Percentiles rank a stretch among this genome's conserved stretches.
Evolutionary conservation across 2,329 filamentous ascomycete genomes (phyloP).

Genomic region (Stachybotrys echinatus): DNA sequence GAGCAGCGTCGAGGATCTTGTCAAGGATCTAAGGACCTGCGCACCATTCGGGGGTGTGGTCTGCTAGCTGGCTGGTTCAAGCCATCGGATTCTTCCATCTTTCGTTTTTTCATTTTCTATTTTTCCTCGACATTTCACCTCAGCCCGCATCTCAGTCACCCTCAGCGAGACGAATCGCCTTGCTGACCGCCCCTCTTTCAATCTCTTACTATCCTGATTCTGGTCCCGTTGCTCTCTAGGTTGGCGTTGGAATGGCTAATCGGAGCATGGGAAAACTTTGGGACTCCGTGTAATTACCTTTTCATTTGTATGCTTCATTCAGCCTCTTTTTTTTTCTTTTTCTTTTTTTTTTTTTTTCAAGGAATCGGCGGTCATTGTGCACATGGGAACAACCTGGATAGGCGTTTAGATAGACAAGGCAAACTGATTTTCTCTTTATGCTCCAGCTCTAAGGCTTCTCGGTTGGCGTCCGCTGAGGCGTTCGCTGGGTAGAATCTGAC

Average conservation of each 20-base stretch:
- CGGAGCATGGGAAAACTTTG: background rate
- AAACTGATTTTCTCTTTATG: background rate
- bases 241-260: background rate
- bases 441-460: background rate
- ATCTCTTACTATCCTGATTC: background rate
- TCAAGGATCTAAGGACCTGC: slow-evolving; percentile 75
- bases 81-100: background rate
- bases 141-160: background rate
- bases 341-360: background rate
- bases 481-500: slow-evolving; percentile 16
- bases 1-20: slow-evolving; percentile 77
- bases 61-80: slow-evolving; percentile 24
- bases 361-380: background rate
- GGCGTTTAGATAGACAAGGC: background rate
- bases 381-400: background rate
- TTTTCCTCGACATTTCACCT: background rate
- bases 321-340: background rate
- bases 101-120: background rate
- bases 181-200: background rate
- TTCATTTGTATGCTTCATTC: slow-evolving; percentile 4
- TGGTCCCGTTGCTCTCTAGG: background rate
- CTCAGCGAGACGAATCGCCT: no score
- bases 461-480: slow-evolving; percentile 15
- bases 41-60: slow-evolving; percentile 66
- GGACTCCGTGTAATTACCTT: background rate